These are phyloP conservation scores for Ophiorrhiza pumila DNA, from an alignment of 257 asterid species.

Conservation along the genomic window DNA sequence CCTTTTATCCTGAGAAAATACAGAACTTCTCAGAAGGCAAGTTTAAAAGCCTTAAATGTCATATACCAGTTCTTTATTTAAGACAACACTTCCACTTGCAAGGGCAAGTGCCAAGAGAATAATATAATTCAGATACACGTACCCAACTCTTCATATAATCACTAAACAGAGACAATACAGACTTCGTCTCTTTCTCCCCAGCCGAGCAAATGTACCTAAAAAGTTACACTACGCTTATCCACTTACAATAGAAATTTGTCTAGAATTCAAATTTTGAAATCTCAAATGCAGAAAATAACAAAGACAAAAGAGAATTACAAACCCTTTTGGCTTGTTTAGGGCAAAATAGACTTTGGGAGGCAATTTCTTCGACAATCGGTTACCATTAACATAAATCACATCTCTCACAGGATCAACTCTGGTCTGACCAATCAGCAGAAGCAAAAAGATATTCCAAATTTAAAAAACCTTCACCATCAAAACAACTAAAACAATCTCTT, in stretches of 20 bases:
- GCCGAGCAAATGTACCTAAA: constrained; percentile 93
- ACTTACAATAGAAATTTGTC: constrained; percentile 12
- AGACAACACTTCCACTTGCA: background rate
- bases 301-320: constrained; percentile 28
- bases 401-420: constrained; percentile 90
- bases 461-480: background rate
- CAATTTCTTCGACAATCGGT: constrained; percentile 74
- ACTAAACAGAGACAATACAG: constrained; percentile 68
- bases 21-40: constrained; percentile 13
- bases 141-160: constrained; percentile 88
- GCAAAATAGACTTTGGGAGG: constrained; percentile 96
- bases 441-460: constrained; percentile 14
- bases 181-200: constrained; percentile 87
- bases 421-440: constrained; percentile 53
- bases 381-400: constrained; percentile 83
- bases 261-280: constrained; percentile 7
- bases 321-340: constrained; percentile 99
- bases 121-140: constrained; percentile 16
- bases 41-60: background rate
- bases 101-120: background rate
- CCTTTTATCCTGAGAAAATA: constrained; percentile 48
- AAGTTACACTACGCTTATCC: constrained; percentile 23
- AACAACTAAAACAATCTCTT: background rate
- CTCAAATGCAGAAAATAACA: constrained; percentile 8
- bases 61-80: background rate